Base-by-base conservation (phyloP, 2,329 filamentous ascomycete species). In the Xylariaceae sp. region DNA sequence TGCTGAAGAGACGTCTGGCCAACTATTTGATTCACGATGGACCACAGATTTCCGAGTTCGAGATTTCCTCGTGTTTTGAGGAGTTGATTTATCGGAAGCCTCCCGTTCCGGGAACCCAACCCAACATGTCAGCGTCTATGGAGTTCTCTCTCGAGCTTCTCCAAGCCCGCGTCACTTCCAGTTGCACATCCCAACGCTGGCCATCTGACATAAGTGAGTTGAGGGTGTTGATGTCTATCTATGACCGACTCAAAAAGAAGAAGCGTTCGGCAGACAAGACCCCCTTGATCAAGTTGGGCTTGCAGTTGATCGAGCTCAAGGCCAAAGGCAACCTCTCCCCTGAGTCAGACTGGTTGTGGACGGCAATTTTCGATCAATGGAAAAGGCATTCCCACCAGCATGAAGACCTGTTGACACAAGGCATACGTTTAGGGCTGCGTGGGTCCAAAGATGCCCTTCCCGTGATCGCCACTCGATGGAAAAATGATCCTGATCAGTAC, bases 121-220 rank as follows among this genome's bases (percentile, higher is more conserved):
- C 35, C 4, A 45, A 63, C 7, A 58, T 61, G 52, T 63, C 61
- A 5, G 49, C 50, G 50, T 61, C 61, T 39, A 63, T 63, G 61
- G 42, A 63, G 42, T 63, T 56, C n/a, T 49, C 52, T 2, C 53
- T 61, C 17, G 61, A 63, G 53, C 37, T 63, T 37, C 53, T 63
- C 1, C 23, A 61, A 45, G 61, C 61, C 18, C 50, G 58, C 23
- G 6, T 56, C 17, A 58, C 44, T 23, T n/a, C 23, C 10, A 44
- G 47, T 56, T 37, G 9, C 50, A 54, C 53, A 13, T 55, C 52
- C 9, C 8, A 58, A 39, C 61, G 58, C 37, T 63, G 58, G 61
- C 58, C 61, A 37, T n/a, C 18, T 30, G 15, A 39, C 23, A 23
- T 45, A 45, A 35, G 45, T n/a, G 55, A 63, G 44, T 15, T 63